A percentile compares a stretch with the other conserved stretches of the same genome.
phyloP scores from a whole-genome alignment of 495 filamentous ascomycete genomes.

The Penicillium waksmanii region DNA sequence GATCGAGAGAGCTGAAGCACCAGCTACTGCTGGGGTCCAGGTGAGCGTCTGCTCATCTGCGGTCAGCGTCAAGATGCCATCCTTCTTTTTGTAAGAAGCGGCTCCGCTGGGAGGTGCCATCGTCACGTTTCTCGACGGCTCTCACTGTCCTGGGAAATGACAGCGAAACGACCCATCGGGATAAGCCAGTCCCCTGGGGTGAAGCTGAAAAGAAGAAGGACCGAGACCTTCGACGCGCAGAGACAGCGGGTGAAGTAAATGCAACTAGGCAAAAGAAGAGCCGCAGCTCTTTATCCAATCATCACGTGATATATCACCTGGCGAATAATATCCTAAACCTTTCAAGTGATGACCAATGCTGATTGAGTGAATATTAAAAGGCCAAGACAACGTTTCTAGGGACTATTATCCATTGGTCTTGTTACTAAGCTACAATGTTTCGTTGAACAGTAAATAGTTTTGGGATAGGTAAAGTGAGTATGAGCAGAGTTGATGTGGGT shows the following conservation, averaged over 20 bases:
- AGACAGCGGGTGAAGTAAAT: conserved; percentile 19
- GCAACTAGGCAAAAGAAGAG: conserved; percentile 14
- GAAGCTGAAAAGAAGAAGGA: conserved; percentile 27
- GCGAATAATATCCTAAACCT: neutral
- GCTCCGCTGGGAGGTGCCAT: conserved; percentile 67
- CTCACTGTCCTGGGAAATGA: conserved; percentile 47
- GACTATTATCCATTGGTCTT: too few relatives aligned
- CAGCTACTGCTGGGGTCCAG: conserved; percentile 69
- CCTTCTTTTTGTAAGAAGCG: conserved; percentile 93
- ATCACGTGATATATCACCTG: conserved; percentile 24
- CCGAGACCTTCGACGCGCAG: conserved; percentile 26
- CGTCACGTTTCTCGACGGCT: conserved; percentile 45
- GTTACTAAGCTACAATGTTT: too few relatives aligned
- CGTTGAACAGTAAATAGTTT: neutral
- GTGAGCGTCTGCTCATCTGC: conserved; percentile 70
- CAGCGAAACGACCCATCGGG: conserved; percentile 50
- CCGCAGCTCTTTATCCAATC: conserved; percentile 21
- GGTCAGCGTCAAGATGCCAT: conserved; percentile 78
- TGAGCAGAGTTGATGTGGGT: conserved; percentile 26
- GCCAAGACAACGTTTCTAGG: too few relatives aligned
- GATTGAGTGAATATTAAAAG: neutral
- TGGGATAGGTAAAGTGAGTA: neutral
- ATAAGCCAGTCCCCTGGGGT: conserved; percentile 33
- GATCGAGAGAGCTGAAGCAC: conserved; percentile 64
- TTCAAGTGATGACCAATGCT: neutral